Evolutionary conservation across 192 early-diverging fungal species (phyloP).

Genomic region (Coemansia sp.): DNA sequence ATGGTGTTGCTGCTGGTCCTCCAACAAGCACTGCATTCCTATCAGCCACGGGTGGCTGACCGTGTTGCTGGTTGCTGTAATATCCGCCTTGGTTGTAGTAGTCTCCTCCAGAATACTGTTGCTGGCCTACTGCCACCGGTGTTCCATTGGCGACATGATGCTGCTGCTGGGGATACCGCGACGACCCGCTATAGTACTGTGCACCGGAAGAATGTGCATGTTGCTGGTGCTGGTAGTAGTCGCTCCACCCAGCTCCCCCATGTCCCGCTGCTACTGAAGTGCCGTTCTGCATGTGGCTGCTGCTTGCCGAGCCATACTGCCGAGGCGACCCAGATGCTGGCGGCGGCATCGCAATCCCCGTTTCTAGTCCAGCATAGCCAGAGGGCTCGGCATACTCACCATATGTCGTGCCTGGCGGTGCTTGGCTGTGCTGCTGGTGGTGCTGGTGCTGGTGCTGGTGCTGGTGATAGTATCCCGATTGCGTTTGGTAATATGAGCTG

Average conservation of each 20-base stretch:
- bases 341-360: conserved; percentile 22
- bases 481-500: conserved; percentile 24
- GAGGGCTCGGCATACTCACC: conserved; percentile 5
- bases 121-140: conserved; percentile 6
- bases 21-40: conserved; percentile 3
- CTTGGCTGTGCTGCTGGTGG: conserved; percentile 10
- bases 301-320: conserved; percentile 11
- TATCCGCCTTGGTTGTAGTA: conserved; percentile 32
- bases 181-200: conserved; percentile 4
- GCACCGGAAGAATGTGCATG: conserved; percentile 12
- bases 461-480: too few relatives aligned
- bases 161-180: neutral
- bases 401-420: conserved; percentile 14
- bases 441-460: neutral
- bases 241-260: conserved; percentile 16
- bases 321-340: conserved; percentile 11
- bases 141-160: neutral
- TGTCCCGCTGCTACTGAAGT: neutral
- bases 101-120: too few relatives aligned
- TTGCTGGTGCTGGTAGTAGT: conserved; percentile 22
- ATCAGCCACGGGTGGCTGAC: neutral
- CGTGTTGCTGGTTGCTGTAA: conserved; percentile 24
- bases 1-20: conserved; percentile 3
- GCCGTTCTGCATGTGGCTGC: conserved; percentile 6
- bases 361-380: conserved; percentile 30